Evolutionary conservation across 2,329 filamentous ascomycete genomes (phyloP), one percentile per base, ranked within the genome.

Genomic region (Hymenoscyphus infarciens): DNA sequence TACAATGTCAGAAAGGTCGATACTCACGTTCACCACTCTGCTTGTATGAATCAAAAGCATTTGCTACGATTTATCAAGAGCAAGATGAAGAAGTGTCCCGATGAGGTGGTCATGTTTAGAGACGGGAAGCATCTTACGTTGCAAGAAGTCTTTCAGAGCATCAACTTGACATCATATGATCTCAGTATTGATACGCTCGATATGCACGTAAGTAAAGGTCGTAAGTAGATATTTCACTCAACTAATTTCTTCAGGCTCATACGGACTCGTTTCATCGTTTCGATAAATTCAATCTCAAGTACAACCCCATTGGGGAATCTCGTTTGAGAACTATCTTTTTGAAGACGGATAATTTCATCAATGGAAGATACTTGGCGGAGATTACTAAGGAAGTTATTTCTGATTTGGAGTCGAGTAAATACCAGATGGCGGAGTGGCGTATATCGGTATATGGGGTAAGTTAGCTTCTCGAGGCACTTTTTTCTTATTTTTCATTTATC

Each of bases 11-110:
- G 95, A 74, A 99, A 99, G 76, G 95, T 99, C 58, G 95, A 99
- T 74, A 99, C 95, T 8, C 95, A 99, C 82, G 95, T 99, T 70
- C 95, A 99, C 75, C 95, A 99, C 76, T 99, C 95, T 16, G 95
- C 95, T 27, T 99, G 95, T 75, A 99, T 99, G 95, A 99, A 99
- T 74, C 95, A 99, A 77, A 99, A 99, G 78, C 95, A 99, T 82
- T 79, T 99, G 62, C 81, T 99, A 64, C 91, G 95, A 61, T 99
- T 99, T 77, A 99, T 99, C 81, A 99, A 99, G 78, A 97, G 92
- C 78, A 99, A 99, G 79, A 97, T 99, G 92, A 98, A 97, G 83
- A 99, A 97, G 77, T 95, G 86, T 19, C 92, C 93, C 0, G 91
- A 98, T 72, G 95, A 99, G 78, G 87, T 95, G 35, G 95, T 99